Evolutionary conservation across 192 early-diverging fungal genomes (phyloP), one percentile per base, ranked within the genome.

Genomic region (Backusella westeae): DNA sequence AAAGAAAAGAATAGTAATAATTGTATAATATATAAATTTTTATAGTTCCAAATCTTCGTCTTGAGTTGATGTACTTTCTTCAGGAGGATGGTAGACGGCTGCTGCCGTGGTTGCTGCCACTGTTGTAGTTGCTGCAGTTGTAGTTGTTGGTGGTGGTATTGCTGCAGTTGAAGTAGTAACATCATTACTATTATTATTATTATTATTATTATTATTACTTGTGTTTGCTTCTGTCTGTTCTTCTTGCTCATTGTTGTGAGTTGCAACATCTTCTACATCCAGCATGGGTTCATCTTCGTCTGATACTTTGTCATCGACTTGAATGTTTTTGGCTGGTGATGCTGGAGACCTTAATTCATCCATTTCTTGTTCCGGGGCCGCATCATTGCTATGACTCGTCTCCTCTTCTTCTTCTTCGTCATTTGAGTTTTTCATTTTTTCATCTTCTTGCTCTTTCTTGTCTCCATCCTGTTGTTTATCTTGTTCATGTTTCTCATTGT

Each of bases 281-380:
- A 39, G 3, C 69, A 71, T 71, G 6, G 39, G 38, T 32, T 71
- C 69, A 44, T 71, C 69, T 71, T 71, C 69, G 26, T 71, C 69
- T n/a, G 67, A 68, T 21, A 36, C 19, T n/a, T 68, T 34, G 17
- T 10, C n/a, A 71, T 23, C 39, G 15, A 44, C 69, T 38, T 44
- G 14, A 44, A 29, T 46, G 1, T 35, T 23, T 21, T 44, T 26
- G 3, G 5, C 2, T 6, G 34, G 15, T 21, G 34, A 32, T 7
- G n/a, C 19, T n/a, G 69, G 69, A 10, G 69, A 71, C 23, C 23
- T 8, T 26, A 21, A 23, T n/a, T 69, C 34, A 1, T 46, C 69
- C 38, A 71, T 44, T 29, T 71, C 69, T 44, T 71, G 41, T 10
- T 46, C 26, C 29, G 41, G 67, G 6, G 67, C n/a, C 34, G 9